These are phyloP conservation scores for Didymosphaeria variabile DNA, from an alignment of 2,329 filamentous ascomycete species.

Conservation along the genomic window DNA sequence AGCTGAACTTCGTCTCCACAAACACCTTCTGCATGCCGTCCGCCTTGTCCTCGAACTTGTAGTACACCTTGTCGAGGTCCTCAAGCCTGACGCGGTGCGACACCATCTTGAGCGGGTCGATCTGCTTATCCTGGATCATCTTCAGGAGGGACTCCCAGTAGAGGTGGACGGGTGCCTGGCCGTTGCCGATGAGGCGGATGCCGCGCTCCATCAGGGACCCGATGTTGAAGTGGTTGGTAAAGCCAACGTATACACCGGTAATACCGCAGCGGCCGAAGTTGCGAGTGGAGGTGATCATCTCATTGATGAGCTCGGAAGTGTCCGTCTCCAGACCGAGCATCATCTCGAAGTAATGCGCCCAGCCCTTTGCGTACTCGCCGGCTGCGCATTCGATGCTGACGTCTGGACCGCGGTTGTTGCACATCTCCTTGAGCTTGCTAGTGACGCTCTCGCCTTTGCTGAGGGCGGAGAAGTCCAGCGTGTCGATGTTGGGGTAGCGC, in stretches of 20 bases:
- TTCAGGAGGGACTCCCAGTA: conserved; percentile 84
- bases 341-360: conserved; percentile 68
- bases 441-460: conserved; percentile 72
- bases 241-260: conserved; percentile 74
- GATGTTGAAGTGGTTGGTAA: conserved; percentile 83
- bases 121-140: conserved; percentile 70
- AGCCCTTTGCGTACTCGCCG: conserved; percentile 70
- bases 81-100: conserved; percentile 73
- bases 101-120: conserved; percentile 82
- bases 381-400: conserved; percentile 74
- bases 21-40: conserved; percentile 85
- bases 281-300: conserved; percentile 78
- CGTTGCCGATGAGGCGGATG: conserved; percentile 77
- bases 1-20: conserved; percentile 67
- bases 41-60: conserved; percentile 73
- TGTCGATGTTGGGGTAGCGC: conserved; percentile 71
- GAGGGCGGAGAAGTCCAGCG: conserved; percentile 74
- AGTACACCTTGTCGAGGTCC: conserved; percentile 62
- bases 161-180: conserved; percentile 77
- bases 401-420: conserved; percentile 74
- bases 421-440: conserved; percentile 76
- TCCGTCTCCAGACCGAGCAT: conserved; percentile 79
- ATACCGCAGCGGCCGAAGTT: conserved; percentile 79
- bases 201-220: conserved; percentile 86
- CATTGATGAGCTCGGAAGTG: conserved; percentile 81